Base-by-base conservation (phyloP, 139 green algal species). In the Diplosphaera chodatii region DNA sequence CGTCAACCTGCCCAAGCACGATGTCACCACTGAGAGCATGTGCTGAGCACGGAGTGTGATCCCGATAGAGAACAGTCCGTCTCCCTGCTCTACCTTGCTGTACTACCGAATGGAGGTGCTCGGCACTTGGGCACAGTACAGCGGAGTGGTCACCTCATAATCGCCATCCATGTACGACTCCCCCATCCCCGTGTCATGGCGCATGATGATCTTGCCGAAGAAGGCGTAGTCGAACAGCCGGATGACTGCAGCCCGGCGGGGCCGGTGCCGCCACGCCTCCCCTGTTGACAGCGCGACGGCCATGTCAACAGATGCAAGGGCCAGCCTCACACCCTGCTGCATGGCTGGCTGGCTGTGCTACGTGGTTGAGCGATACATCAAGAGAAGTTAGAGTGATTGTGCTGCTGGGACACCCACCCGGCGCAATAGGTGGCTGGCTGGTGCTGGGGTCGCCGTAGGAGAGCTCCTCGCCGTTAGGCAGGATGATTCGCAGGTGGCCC, bases 161-260 rank as follows among this genome's bases (percentile, higher is more conserved):
- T 94, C 84, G 8, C 79, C 77, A 29, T 92, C 86, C 87, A 98
- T 97, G 85, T 96, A 98, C 0, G 87, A 83, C 75, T 98, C 93
- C 13, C 92, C 93, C 67, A 98, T 64, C 48, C 93, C 93, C 5
- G 90, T 91, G 77, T 98, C 93, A 29, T 91, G 83, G 3, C 86
- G 73, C 18, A 83, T 77, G 63, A 96, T 83, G 34, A 94, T 66
- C 68, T 88, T 88, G 32, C 78, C 75, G 80, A 97, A 96, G 73
- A 96, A 90, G 63, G 82, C 74, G 69, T 84, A 75, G 76, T 87
- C 64, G 25, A 91, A 79, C 29, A 97, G 70, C 20, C 87, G 77
- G 37, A 97, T 23, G 15, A 85, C 93, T 41, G 82, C 85, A 10
- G 21, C 10, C 21, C 80, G 77, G 1, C 28, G 6, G 0, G 90